Conservation (phyloP, 371 early-diverging fungal genomes). For the Syncephalastrum contaminatum region DNA sequence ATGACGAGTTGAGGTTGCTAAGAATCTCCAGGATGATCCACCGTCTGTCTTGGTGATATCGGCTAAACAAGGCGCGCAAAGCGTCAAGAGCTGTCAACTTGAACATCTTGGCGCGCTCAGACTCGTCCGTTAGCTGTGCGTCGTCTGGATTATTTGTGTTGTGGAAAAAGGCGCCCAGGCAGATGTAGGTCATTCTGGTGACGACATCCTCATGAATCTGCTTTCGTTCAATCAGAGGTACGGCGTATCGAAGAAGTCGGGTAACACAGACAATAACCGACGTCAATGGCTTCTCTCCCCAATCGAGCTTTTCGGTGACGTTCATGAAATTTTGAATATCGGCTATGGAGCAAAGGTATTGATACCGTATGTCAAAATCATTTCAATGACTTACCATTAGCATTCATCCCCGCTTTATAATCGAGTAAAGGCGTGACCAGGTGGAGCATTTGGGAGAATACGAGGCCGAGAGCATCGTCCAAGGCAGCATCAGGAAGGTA, state of each 20-base stretch:
- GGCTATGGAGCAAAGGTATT: no score
- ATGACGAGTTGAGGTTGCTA: constrained; percentile 65
- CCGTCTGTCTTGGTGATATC: constrained; percentile 61
- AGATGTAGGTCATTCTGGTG: constrained; percentile 35
- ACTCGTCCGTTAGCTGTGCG: constrained; percentile 17
- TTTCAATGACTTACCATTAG: no score
- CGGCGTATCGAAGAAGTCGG: constrained; percentile 26
- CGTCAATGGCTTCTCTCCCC: no score
- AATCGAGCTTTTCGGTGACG: no score
- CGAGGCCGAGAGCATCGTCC: no score
- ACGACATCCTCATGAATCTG: constrained; percentile 37
- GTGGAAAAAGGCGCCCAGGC: constrained; percentile 43
- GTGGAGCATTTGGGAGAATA: no score
- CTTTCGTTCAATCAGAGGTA: constrained; percentile 20
- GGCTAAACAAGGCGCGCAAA: constrained; percentile 60
- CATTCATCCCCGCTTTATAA: no score
- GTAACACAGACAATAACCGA: constrained; percentile 3
- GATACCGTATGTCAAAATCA: no score
- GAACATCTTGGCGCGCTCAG: constrained; percentile 38
- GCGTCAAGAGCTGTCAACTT: constrained; percentile 47
- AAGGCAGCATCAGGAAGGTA: no score
- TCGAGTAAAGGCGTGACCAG: no score
- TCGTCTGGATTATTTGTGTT: constrained; percentile 21
- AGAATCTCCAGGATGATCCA: constrained; percentile 88
- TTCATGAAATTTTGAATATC: no score